Evolutionary conservation across 2,329 filamentous ascomycete species (phyloP), one percentile per base, ranked within the genome.

Genomic region (Fusarium illudens): DNA sequence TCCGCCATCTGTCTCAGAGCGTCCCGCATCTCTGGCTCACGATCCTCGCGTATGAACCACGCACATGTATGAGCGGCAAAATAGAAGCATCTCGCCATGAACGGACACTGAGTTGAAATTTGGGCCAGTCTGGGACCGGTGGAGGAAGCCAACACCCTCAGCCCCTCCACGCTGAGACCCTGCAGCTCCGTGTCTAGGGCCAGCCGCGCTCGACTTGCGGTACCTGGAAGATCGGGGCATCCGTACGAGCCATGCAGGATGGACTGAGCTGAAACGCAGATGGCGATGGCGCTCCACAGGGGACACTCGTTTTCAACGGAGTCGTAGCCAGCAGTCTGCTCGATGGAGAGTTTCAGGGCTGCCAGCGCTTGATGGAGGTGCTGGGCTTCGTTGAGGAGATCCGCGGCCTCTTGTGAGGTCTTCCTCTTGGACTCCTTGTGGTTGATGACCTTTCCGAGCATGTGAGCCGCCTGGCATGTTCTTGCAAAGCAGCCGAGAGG

Each of bases 401-500:
- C 50, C 4, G 29, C 25, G 2, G 60, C 32, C 9, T 66, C 55
- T 15, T 53, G 37, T 1, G 54, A 58, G 2, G 10, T 20, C 25
- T 19, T 58, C 39, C 27, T 25, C 39, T 27, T 60, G 13, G 30
- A 34, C 17, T 61, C 49, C 34, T 33, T 57, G 37, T 70, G 66
- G 9, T n/a, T n/a, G 20, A 69, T 58, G 6, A 70, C 64, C 48
- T 67, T 72, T 30, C 64, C 51, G 17, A 72, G 52, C 37, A 71
- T 67, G 29, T 71, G 68, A 1, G 68, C 62, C n/a, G 64, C 66
- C 20, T 72, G 68, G 42, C 70, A 72, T 15, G 58, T 60, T 46
- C 53, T 44, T 2, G 70, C 70, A 50, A 68, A 70, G 0, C 19
- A 39, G 1, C 70, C 64, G 1, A 73, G 44, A 9, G 54, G 63